Percentiles rank a stretch among this genome's conserved stretches.
These are phyloP conservation scores for Sugiyamaella chiloensis DNA, from an alignment of 805 yeast genomes.

Conservation along the genomic window DNA sequence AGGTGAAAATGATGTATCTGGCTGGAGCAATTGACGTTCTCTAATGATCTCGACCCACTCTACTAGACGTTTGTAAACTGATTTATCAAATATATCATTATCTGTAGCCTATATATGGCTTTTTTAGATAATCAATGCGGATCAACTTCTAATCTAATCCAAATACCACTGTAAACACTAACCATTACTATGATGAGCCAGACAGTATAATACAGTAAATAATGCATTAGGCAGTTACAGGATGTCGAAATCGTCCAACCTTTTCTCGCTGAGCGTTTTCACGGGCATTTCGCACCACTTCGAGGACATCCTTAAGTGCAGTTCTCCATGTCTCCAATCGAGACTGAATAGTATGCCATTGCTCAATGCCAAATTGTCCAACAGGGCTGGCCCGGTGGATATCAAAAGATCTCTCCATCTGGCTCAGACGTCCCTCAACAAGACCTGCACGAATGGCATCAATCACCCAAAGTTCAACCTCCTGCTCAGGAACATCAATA, in stretches of 20 bases:
- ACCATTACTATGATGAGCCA: no score
- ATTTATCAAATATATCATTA: no score
- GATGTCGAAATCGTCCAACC: slow-evolving; percentile 9
- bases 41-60: no score
- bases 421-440: slow-evolving; percentile 42
- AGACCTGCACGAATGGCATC: slow-evolving; percentile 42
- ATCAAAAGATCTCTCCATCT: slow-evolving; percentile 34
- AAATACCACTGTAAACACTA: no score
- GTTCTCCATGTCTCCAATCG: slow-evolving; percentile 37
- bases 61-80: no score
- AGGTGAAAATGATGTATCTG: no score
- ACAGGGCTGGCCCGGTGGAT: slow-evolving; percentile 37
- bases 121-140: no score
- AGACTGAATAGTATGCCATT: slow-evolving; percentile 37
- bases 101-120: no score
- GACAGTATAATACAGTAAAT: no score
- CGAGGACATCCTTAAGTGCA: slow-evolving; percentile 30
- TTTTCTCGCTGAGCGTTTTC: slow-evolving; percentile 26
- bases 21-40: no score
- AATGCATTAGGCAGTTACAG: slow-evolving; percentile 10
- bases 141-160: no score
- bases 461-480: slow-evolving; percentile 40
- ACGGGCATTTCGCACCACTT: slow-evolving; percentile 30
- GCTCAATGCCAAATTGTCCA: slow-evolving; percentile 36
- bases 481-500: slow-evolving; percentile 31